Evolutionary conservation across 768 basidiomycete genomes (phyloP), one percentile per base, ranked within the genome.

Genomic region (Mrakia gelida): DNA sequence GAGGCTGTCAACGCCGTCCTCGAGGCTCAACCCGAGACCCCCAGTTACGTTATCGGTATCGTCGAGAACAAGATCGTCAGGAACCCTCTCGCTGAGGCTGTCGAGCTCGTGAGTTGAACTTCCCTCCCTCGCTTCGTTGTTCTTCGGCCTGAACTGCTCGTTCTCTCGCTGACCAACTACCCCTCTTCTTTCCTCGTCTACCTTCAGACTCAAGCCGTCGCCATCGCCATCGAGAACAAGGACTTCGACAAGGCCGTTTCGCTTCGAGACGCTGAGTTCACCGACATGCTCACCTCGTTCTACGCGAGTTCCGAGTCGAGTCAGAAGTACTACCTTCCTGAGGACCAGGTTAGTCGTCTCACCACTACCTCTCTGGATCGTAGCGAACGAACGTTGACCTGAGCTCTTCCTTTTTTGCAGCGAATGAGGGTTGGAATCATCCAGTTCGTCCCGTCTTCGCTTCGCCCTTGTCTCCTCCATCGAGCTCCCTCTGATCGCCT

Each of bases 11-110:
- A 94, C 73, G 92, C 93, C 2, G 87, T 98, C 38, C 86, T 98
- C 9, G 90, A 91, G 81, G 89, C 96, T 0, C 92, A 89, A 0
- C 94, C 95, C 7, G 89, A 92, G 28, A 94, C 92, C 0, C 96
- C 96, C 7, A 96, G 94, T 0, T 98, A 95, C 83, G 96, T 99
- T 92, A 98, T 99, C 82, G 95, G 97, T 32, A 88, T 97, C 56
- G 89, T 89, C 80, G 95, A 98, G 86, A 98, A 97, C 86, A 96
- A 96, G 86, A 93, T 99, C 81, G 94, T 88, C 11, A 89, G 94
- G 38, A 91, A 95, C 13, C 94, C 94, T 21, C 86, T 99, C 63
- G 88, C 97, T 87, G 92, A 98, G 79, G 96, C 97, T 73, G 97
- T 99, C 26, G 89, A 89, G 63, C 90, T 91, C 91, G 94, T 93